These are phyloP conservation scores for Trichoderma sp. DNA, from an alignment of 2,329 filamentous ascomycete species.

Conservation along the genomic window DNA sequence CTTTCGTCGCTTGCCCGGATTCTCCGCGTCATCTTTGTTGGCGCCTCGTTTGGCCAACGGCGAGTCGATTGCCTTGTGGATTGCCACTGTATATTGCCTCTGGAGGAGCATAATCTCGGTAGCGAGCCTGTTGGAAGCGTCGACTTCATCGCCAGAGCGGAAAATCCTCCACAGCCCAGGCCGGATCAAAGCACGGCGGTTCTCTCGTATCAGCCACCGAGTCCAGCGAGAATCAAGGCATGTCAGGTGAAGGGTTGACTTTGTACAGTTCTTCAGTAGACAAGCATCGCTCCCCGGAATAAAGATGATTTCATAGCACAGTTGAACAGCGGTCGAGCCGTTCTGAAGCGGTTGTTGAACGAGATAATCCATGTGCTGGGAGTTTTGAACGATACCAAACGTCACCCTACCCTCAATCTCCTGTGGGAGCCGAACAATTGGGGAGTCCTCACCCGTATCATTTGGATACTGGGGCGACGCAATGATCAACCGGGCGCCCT, in stretches of 20 bases:
- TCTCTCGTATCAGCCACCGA: not conserved
- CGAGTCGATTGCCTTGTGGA: not conserved
- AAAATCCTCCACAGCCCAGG: conserved; percentile 23
- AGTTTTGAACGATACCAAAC: not conserved
- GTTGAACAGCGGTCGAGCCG: not conserved
- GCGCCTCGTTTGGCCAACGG: not conserved
- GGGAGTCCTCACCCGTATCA: not conserved
- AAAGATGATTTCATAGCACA: conserved; percentile 2
- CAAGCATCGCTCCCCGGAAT: conserved; percentile 11
- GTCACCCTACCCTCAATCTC: not conserved
- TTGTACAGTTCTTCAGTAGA: not conserved
- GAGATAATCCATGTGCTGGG: conserved; percentile 10
- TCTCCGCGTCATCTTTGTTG: not conserved
- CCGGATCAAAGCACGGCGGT: not conserved
- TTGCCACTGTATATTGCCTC: conserved; percentile 8
- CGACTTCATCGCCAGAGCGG: not conserved
- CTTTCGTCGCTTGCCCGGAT: not conserved
- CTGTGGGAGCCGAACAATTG: not conserved
- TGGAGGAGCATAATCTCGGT: conserved; percentile 1
- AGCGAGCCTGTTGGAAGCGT: not conserved
- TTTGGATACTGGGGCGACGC: not conserved
- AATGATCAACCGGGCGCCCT: not conserved
- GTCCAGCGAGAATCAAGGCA: not conserved
- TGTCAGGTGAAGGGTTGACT: not conserved
- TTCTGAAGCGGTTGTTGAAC: not conserved